Conservation (phyloP, 345 rosid genomes). For the Erysimum cheiranthoides region DNA sequence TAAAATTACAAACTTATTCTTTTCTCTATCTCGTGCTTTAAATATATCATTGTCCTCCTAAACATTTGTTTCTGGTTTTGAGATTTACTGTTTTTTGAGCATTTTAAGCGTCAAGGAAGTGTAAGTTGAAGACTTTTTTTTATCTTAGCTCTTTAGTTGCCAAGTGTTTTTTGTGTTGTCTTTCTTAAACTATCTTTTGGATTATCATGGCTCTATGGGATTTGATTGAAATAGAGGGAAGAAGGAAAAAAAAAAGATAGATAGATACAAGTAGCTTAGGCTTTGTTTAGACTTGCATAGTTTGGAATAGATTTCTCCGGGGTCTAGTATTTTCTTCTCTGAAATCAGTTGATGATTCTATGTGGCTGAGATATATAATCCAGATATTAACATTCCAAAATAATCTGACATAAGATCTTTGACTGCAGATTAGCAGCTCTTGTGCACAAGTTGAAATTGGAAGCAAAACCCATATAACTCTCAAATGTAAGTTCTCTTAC, state of each 20-base stretch:
- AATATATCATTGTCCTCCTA: neutral
- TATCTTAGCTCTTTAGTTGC: neutral
- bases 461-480: constrained; percentile 12
- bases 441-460: constrained; percentile 13
- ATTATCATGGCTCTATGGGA: neutral
- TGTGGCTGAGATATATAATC: constrained; percentile 21
- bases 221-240: neutral
- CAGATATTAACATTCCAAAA: neutral
- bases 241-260: too few species aligned
- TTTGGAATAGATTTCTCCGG: constrained; percentile 18
- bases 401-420: too few species aligned
- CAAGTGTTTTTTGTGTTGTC: neutral
- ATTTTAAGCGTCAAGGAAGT: constrained; percentile 12
- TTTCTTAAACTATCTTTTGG: neutral
- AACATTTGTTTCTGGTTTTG: constrained; percentile 5
- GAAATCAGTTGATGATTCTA: constrained; percentile 19
- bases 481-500: constrained; percentile 37
- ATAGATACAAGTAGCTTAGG: neutral
- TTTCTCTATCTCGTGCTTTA: neutral
- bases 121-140: constrained; percentile 1
- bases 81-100: constrained; percentile 6
- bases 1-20: neutral
- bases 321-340: constrained; percentile 3
- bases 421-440: constrained; percentile 36
- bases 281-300: constrained; percentile 2